Evolutionary conservation across 208 protist genomes (phyloP), one percentile per base, ranked within the genome.

Genomic region (Leptomonas pyrrhocoris): DNA sequence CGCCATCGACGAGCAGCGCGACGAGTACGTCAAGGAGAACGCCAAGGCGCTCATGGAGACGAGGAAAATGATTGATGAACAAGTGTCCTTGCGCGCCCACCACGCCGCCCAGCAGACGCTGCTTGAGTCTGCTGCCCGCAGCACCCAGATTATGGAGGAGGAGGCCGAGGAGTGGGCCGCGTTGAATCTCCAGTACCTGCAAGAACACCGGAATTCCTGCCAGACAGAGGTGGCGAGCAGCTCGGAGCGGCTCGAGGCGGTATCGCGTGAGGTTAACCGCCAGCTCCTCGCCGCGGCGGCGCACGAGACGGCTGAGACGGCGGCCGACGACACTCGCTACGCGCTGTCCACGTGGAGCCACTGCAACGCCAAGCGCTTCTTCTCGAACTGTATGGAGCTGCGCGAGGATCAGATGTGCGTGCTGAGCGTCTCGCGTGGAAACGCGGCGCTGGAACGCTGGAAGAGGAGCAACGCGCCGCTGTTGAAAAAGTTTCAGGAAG

Each of bases 301-400:
- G 19, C 36, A 50, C 31, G 83, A 84, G 62, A 68, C 74, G 1
- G 63, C 87, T 0, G 82, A 90, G 73, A 72, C 67, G 28, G 28
- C 75, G 30, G 79, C 80, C 21, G 81, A 84, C 40, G 79, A 92
- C 67, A 64, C 55, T 34, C 43, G 45, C 18, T 95, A 95, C 73
- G 85, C 85, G 18, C 68, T 84, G 13, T 57, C 86, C 12, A 78
- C 80, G 28, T 95, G 90, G 88, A 64, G 60, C 21, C 87, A 95
- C 73, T 87, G 73, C 42, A 77, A 76, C 18, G 85, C 79, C 30
- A 89, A 95, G 76, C 80, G 80, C 58, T 90, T 92, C 56, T 92
- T 93, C 71, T 76, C 90, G n/a, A 68, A 55, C 36, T 84, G 68
- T 63, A 85, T 93, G 74, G 85, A 95, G 77, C 70, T 92, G 49